A percentile compares a stretch with the other conserved stretches of the same genome.
These are phyloP conservation scores for Cryptococcus sp. DNA, from an alignment of 1,284 basidiomycete species.

Conservation along the genomic window DNA sequence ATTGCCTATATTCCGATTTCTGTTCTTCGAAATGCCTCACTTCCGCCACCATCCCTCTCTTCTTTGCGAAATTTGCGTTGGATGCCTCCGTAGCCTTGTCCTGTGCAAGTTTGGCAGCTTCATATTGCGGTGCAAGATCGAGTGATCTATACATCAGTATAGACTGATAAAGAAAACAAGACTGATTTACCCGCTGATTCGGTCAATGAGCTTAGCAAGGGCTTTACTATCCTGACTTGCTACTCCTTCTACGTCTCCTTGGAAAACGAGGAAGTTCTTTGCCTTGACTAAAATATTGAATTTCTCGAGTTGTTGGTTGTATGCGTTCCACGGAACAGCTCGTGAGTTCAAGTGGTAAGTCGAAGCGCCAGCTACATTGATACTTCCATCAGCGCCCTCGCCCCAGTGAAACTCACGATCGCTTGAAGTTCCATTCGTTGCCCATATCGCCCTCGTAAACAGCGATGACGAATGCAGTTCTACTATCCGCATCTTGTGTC, in stretches of 20 bases:
- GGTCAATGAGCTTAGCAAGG: slow-evolving; percentile 85
- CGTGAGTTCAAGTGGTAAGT: slow-evolving; percentile 81
- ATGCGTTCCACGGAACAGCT: slow-evolving; percentile 73
- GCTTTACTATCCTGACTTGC: slow-evolving; percentile 92
- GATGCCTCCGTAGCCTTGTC: slow-evolving; percentile 89
- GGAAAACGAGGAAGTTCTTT: slow-evolving; percentile 99
- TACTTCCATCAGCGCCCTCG: slow-evolving; percentile 54
- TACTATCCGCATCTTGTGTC: slow-evolving; percentile 58
- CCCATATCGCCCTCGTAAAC: slow-evolving; percentile 72
- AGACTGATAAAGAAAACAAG: background rate
- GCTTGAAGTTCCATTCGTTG: slow-evolving; percentile 83
- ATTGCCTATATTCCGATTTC: slow-evolving; percentile 86
- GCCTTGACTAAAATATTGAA: slow-evolving; percentile 98
- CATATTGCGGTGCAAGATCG: slow-evolving; percentile 84
- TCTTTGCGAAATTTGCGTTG: slow-evolving; percentile 88
- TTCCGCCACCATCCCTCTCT: slow-evolving; percentile 87
- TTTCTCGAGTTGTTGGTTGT: slow-evolving; percentile 75
- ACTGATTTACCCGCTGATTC: slow-evolving; percentile 71
- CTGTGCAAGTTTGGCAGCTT: slow-evolving; percentile 78
- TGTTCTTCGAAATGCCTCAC: slow-evolving; percentile 98
- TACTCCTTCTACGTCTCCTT: slow-evolving; percentile 97
- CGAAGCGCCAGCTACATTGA: slow-evolving; percentile 76
- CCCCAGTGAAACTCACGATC: slow-evolving; percentile 64
- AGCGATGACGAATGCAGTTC: slow-evolving; percentile 91
- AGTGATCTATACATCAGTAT: slow-evolving; percentile 54